A percentile compares a stretch with the other conserved stretches of the same genome.
Conservation (phyloP, 371 early-diverging fungal species). For the Mortierella polycephala region DNA sequence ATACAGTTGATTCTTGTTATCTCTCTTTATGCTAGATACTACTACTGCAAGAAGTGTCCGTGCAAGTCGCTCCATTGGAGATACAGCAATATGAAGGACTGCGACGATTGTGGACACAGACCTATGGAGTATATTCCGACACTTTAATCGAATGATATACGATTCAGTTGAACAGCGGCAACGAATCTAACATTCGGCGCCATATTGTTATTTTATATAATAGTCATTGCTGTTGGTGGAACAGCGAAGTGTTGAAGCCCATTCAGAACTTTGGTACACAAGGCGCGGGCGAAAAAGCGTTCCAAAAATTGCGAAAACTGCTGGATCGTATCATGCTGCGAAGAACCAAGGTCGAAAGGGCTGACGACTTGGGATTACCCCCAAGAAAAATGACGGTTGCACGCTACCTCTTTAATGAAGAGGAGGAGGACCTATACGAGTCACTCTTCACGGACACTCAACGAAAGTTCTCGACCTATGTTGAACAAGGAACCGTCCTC, state of each 20-base stretch:
- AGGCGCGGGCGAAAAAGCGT: constrained; percentile 76
- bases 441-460: constrained; percentile 84
- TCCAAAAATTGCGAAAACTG: constrained; percentile 80
- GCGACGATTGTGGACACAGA: constrained; percentile 82
- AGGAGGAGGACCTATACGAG: constrained; percentile 94
- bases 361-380: constrained; percentile 93
- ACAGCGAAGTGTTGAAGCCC: constrained; percentile 92
- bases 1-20: too few relatives aligned
- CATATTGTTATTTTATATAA: constrained; percentile 1
- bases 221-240: constrained; percentile 97
- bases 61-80: constrained; percentile 89
- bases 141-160: background rate
- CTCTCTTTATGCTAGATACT: constrained; percentile 63
- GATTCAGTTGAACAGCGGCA: too few relatives aligned
- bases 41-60: constrained; percentile 88
- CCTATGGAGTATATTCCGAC: constrained; percentile 67
- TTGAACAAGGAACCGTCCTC: constrained; percentile 84
- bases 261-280: constrained; percentile 83
- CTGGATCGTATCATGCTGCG: constrained; percentile 94
- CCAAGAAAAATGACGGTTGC: constrained; percentile 86
- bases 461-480: constrained; percentile 89
- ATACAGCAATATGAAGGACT: constrained; percentile 71
- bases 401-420: constrained; percentile 88
- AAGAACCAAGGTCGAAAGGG: constrained; percentile 91
- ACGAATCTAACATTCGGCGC: too few relatives aligned